A percentile compares a stretch with the other conserved stretches of the same genome.
These are phyloP conservation scores for Beauveria caledonica DNA, from an alignment of 2,329 filamentous ascomycete species.

Conservation along the genomic window DNA sequence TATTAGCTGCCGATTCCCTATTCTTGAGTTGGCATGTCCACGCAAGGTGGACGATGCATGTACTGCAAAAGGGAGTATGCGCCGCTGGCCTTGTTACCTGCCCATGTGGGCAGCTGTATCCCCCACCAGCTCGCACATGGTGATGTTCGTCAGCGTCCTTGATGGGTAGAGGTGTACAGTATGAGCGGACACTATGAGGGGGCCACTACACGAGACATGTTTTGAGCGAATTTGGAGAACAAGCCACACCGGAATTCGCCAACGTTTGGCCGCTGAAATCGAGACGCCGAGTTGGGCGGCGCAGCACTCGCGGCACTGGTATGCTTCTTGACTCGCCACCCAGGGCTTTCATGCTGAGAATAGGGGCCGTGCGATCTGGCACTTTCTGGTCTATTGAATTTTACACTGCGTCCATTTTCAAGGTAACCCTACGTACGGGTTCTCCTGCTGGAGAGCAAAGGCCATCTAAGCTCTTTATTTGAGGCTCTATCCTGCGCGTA, in stretches of 20 bases:
- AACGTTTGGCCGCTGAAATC: constrained; percentile 3
- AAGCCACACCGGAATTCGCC: constrained; percentile 10
- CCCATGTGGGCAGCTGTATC: neutral
- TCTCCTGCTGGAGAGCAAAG: neutral
- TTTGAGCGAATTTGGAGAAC: constrained; percentile 4
- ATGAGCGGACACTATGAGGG: constrained; percentile 9
- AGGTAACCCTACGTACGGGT: neutral
- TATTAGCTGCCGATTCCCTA: neutral
- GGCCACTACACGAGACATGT: neutral
- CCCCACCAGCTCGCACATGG: neutral
- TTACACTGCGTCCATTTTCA: neutral
- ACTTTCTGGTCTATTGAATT: neutral
- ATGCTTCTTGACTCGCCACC: neutral
- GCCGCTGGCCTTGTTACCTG: constrained; percentile 1
- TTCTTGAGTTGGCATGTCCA: neutral
- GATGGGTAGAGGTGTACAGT: neutral
- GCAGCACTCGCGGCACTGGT: neutral
- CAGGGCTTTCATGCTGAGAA: neutral
- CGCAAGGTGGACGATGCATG: neutral
- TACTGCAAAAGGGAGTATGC: neutral
- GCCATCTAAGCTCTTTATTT: neutral
- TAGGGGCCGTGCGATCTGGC: constrained; percentile 6
- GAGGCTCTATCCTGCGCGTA: neutral
- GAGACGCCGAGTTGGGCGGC: neutral
- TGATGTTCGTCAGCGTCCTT: too few relatives aligned